phyloP scores from a whole-genome alignment of 495 filamentous ascomycete species.

The Hyaloscypha finlandica region DNA sequence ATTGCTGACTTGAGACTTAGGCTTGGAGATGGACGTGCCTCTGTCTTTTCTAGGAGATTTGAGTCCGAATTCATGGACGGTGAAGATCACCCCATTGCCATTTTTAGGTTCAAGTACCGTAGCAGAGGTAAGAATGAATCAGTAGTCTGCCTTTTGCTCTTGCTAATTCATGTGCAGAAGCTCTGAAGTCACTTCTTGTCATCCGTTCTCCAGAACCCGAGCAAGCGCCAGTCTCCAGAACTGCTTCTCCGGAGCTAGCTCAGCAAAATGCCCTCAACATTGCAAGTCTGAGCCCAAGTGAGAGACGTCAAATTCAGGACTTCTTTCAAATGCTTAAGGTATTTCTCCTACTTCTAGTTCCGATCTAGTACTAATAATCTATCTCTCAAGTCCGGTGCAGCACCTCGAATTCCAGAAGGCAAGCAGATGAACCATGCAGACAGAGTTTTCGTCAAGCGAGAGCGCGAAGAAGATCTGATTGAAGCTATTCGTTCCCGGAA shows the following conservation, averaged over 20 bases:
- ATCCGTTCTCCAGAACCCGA: constrained; percentile 1
- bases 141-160: background rate
- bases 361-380: background rate
- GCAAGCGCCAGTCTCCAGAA: background rate
- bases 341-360: background rate
- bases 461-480: background rate
- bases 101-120: constrained; percentile 22
- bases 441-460: background rate
- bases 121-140: background rate
- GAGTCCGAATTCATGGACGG: constrained; percentile 7
- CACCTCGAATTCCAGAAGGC: background rate
- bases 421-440: background rate
- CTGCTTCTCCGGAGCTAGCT: background rate
- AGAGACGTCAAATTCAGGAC: background rate
- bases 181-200: constrained; percentile 4
- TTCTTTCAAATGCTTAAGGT: background rate
- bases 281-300: background rate
- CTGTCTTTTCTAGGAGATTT: background rate
- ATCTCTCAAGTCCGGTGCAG: background rate
- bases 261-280: background rate
- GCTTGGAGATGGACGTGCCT: background rate
- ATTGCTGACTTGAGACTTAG: background rate
- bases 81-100: constrained; percentile 6
- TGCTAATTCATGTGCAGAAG: background rate
- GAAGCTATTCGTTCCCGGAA: background rate